phyloP scores from a whole-genome alignment of 371 early-diverging fungal genomes.

The Mucor ambiguus region DNA sequence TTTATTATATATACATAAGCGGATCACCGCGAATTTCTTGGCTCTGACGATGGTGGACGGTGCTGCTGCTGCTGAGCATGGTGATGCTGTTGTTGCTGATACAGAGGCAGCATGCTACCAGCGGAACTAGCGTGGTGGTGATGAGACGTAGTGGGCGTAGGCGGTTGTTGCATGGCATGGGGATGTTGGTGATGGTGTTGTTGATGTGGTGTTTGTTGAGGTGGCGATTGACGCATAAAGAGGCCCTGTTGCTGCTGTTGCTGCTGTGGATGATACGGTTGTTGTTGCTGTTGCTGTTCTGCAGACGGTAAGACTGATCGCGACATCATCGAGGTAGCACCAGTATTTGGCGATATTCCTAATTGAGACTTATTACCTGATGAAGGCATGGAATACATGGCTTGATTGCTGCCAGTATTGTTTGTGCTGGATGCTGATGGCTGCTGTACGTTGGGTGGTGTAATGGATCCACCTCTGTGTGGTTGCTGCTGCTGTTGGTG shows the following conservation, averaged over 20 bases:
- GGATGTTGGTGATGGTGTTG: background rate
- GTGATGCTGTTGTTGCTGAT: constrained; percentile 9
- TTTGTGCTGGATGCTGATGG: background rate
- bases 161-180: background rate
- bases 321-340: background rate
- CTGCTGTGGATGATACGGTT: background rate
- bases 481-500: background rate
- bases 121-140: background rate
- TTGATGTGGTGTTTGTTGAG: background rate
- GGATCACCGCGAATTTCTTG: background rate
- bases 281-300: background rate
- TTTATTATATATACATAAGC: constrained; percentile 1
- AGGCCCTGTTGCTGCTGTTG: constrained; percentile 3
- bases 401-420: background rate
- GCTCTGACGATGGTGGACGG: background rate
- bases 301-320: background rate
- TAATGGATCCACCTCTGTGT: constrained; percentile 2
- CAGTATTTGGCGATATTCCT: background rate
- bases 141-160: background rate
- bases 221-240: constrained; percentile 4
- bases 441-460: background rate
- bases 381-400: background rate
- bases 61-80: constrained; percentile 7
- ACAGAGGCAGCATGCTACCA: constrained; percentile 8
- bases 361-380: background rate